A percentile compares a stretch with the other conserved stretches of the same genome.
Evolutionary conservation across 1,139 yeast genomes (phyloP).

Genomic region (Candida sp.): DNA sequence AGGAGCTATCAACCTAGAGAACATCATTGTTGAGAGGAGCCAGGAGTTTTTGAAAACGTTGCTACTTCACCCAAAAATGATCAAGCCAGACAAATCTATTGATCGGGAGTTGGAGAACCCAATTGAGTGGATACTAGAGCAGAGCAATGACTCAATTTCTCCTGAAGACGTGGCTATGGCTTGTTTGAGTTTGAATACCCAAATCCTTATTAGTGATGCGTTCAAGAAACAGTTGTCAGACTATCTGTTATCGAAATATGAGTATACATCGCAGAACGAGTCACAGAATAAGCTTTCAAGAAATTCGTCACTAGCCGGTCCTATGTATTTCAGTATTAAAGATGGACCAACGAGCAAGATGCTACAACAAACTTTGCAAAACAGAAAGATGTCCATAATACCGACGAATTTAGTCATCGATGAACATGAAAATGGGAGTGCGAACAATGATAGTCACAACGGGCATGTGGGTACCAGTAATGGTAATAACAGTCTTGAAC

Average conservation of each 20-base stretch:
- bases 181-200: slow-evolving; percentile 36
- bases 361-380: slow-evolving; percentile 19
- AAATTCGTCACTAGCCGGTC: slow-evolving; percentile 32
- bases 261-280: neutral
- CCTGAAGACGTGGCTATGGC: slow-evolving; percentile 38
- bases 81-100: slow-evolving; percentile 36
- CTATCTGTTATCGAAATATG: slow-evolving; percentile 4
- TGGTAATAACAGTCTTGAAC: neutral
- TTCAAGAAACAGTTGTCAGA: slow-evolving; percentile 6
- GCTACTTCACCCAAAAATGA: slow-evolving; percentile 54
- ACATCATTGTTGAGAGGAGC: slow-evolving; percentile 12
- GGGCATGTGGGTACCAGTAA: neutral
- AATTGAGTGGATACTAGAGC: slow-evolving; percentile 33
- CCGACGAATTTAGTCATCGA: slow-evolving; percentile 31
- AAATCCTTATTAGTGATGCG: slow-evolving; percentile 12
- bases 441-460: neutral
- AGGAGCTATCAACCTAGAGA: slow-evolving; percentile 3
- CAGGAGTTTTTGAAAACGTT: slow-evolving; percentile 23
- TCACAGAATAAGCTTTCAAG: slow-evolving; percentile 20
- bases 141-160: slow-evolving; percentile 21
- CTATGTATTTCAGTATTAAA: slow-evolving; percentile 22
- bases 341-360: slow-evolving; percentile 15
- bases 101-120: slow-evolving; percentile 36
- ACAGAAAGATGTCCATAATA: slow-evolving; percentile 30
- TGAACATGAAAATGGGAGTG: neutral